Base-by-base conservation (phyloP, 805 yeast genomes). In the Wickerhamomyces rabaulensis region DNA sequence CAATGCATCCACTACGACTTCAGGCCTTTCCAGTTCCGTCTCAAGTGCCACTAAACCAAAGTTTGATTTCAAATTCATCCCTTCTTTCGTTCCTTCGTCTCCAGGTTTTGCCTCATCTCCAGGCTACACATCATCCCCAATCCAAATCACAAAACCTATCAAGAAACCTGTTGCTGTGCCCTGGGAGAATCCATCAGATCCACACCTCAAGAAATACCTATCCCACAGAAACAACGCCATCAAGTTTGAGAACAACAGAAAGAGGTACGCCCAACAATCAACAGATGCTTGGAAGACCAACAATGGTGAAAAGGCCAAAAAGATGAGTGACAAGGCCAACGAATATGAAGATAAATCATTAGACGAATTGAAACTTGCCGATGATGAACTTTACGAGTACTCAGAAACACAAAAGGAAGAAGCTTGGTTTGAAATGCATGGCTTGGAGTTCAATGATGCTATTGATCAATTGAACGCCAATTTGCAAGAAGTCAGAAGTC, bases 371-470 rank as follows among this genome's bases (percentile, higher is more conserved):
- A 52, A 54, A 37, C 21, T 36, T 8, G 64, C 65, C 16, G 65
- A 62, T 48, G 64, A 59, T 35, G 60, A 52, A 31, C 39, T 62
- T 15, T 54, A 35, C 33, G 52, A 47, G 15, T 58, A 59, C 40
- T 53, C 63, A 1, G 55, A 54, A 21, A 43, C 50, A 2, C 19
- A 40, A 2, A 26, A 44, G 7, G 50, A 52, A 17, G 63, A 59
- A 27, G 47, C 49, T 4, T 61, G 63, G 64, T 58, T 49, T 40
- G 64, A 61, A 41, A 53, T 59, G 54, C 63, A 61, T 41, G 64
- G 64, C 0, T 33, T 55, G 9, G 55, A 61, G 33, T 59, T 53
- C 29, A 51, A 53, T 23, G 63, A 59, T n/a, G 62, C 60, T 3
- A 48, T 57, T 20, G 58, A 55, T 6, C 60, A 59, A 33, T 23